phyloP scores from a whole-genome alignment of 108 stramenopile species.

The Nitzschia inconspicua region DNA sequence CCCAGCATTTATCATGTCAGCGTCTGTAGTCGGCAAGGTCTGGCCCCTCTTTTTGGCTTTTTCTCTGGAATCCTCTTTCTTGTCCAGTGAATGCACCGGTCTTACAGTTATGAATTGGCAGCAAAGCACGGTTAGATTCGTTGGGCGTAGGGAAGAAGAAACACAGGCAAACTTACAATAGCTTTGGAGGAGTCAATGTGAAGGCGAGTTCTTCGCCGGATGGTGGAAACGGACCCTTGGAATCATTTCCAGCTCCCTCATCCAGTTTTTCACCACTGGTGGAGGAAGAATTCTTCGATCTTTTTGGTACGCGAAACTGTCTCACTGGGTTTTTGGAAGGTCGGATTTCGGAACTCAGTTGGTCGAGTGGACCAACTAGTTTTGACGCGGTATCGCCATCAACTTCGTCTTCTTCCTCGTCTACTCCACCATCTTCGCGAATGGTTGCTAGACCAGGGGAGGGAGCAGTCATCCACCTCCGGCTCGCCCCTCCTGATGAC shows the following conservation, averaged over 20 bases:
- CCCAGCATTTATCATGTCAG: constrained; percentile 75
- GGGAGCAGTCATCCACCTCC: constrained; percentile 71
- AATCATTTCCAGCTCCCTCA: not conserved
- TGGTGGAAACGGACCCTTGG: not conserved
- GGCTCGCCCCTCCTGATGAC: constrained; percentile 12
- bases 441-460: constrained; percentile 69
- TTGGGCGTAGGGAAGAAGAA: too few species aligned
- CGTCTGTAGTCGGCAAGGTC: constrained; percentile 55
- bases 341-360: constrained; percentile 60
- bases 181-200: too few species aligned
- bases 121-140: too few species aligned
- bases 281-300: constrained; percentile 5
- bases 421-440: constrained; percentile 59
- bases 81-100: not conserved
- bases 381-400: not conserved
- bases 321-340: constrained; percentile 25
- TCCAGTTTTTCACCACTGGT: not conserved
- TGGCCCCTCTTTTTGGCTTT: constrained; percentile 9
- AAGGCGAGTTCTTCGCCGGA: too few species aligned
- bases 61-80: not conserved
- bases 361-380: constrained; percentile 23
- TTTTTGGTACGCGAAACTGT: constrained; percentile 72
- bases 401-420: constrained; percentile 16
- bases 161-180: too few species aligned
- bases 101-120: too few species aligned